These are phyloP conservation scores for Amyloporia xantha DNA, from an alignment of 768 basidiomycete species.

Conservation along the genomic window DNA sequence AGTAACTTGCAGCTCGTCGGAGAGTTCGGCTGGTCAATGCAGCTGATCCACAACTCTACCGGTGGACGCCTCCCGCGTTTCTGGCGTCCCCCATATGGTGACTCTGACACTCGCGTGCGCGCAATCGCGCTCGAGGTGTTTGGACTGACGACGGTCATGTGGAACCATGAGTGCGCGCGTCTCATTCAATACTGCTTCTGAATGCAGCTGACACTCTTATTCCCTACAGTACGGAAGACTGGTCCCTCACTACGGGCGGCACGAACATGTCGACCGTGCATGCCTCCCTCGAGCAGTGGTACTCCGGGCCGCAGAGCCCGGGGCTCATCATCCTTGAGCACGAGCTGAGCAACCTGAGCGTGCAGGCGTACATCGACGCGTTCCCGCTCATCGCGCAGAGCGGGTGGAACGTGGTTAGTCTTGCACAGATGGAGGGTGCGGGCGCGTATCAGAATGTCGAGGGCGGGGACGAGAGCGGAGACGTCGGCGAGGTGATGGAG, in stretches of 20 bases:
- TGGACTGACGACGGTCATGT: conserved; percentile 76
- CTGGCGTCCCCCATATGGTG: conserved; percentile 90
- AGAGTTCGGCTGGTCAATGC: conserved; percentile 46
- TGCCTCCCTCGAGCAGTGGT: conserved; percentile 46
- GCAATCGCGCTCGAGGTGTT: conserved; percentile 87
- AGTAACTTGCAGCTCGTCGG: conserved; percentile 40
- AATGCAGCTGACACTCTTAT: not conserved
- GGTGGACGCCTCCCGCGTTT: conserved; percentile 67
- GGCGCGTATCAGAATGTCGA: conserved; percentile 17
- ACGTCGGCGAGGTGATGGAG: not conserved
- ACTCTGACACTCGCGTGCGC: conserved; percentile 75
- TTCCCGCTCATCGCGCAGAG: conserved; percentile 58
- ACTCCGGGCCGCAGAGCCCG: conserved; percentile 61
- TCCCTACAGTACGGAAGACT: conserved; percentile 59
- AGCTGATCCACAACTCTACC: conserved; percentile 45
- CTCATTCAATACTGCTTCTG: not conserved
- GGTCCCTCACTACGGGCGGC: conserved; percentile 46
- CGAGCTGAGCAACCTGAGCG: conserved; percentile 57
- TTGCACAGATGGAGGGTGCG: conserved; percentile 32
- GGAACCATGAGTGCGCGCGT: conserved; percentile 83
- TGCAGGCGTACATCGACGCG: conserved; percentile 58
- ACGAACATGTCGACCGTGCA: conserved; percentile 45
- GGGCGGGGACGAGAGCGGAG: conserved; percentile 5
- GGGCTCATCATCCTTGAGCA: conserved; percentile 85
- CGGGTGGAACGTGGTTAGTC: conserved; percentile 64